Percentiles rank a stretch among this genome's conserved stretches.
These are phyloP conservation scores for Scedosporium aurantiacum DNA, from an alignment of 2,329 filamentous ascomycete genomes.

Conservation along the genomic window DNA sequence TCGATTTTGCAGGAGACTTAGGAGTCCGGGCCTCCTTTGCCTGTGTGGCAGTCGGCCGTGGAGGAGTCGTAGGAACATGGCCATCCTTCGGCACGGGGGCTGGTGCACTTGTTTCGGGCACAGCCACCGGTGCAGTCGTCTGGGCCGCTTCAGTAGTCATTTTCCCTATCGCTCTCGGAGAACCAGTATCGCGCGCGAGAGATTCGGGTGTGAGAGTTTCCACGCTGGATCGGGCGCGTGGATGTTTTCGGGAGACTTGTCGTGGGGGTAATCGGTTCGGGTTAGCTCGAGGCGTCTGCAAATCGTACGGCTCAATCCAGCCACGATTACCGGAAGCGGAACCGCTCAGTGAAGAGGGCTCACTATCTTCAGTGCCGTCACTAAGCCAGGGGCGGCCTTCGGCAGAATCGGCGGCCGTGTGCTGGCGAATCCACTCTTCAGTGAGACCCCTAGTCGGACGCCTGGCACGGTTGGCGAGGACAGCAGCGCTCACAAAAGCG, in stretches of 20 bases:
- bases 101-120: slow-evolving; percentile 5
- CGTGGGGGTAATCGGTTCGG: slow-evolving; percentile 10
- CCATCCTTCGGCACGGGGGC: neutral
- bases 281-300: slow-evolving; percentile 35
- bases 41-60: slow-evolving; percentile 9
- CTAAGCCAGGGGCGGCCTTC: slow-evolving; percentile 77
- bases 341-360: slow-evolving; percentile 64
- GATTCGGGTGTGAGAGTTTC: slow-evolving; percentile 39
- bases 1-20: slow-evolving; percentile 23
- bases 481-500: slow-evolving; percentile 39
- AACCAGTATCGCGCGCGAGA: slow-evolving; percentile 2
- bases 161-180: slow-evolving; percentile 1
- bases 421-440: slow-evolving; percentile 78
- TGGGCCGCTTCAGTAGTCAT: slow-evolving; percentile 8
- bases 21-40: slow-evolving; percentile 16
- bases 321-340: slow-evolving; percentile 45
- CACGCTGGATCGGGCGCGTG: slow-evolving; percentile 39
- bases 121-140: slow-evolving; percentile 14
- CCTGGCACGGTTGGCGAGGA: slow-evolving; percentile 52
- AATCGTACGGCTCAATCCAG: slow-evolving; percentile 31
- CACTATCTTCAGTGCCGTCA: slow-evolving; percentile 52
- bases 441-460: slow-evolving; percentile 54
- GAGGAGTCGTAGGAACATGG: slow-evolving; percentile 10
- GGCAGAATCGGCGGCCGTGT: slow-evolving; percentile 59
- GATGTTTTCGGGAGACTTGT: slow-evolving; percentile 19